Evolutionary conservation across 2,329 filamentous ascomycete species (phyloP).

Genomic region (Ilyonectria mors-panacis): DNA sequence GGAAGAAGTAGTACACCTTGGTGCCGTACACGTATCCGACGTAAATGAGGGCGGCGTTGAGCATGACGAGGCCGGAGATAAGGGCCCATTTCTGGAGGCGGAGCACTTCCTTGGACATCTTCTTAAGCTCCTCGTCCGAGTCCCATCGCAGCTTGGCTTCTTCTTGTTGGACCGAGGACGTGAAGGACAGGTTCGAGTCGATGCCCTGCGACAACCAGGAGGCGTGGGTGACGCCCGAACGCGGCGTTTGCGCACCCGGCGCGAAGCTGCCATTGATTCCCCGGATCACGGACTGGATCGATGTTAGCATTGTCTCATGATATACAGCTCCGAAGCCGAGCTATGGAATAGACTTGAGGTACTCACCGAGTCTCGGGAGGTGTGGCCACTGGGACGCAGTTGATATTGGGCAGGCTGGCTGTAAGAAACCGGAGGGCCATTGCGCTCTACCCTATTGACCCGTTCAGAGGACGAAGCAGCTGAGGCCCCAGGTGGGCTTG

Average conservation of each 20-base stretch:
- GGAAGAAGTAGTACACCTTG: slow-evolving; percentile 60
- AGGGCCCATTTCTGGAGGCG: slow-evolving; percentile 58
- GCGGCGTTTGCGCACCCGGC: slow-evolving; percentile 51
- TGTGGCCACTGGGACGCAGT: slow-evolving; percentile 31
- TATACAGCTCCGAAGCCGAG: neutral
- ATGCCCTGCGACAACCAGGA: slow-evolving; percentile 53
- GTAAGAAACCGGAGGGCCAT: slow-evolving; percentile 31
- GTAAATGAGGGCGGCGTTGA: slow-evolving; percentile 57
- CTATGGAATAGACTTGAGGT: neutral
- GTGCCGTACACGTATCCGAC: slow-evolving; percentile 54
- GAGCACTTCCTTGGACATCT: slow-evolving; percentile 55
- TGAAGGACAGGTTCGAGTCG: slow-evolving; percentile 54
- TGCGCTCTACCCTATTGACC: neutral
- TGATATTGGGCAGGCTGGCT: slow-evolving; percentile 32
- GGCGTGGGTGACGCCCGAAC: slow-evolving; percentile 48
- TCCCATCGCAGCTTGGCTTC: slow-evolving; percentile 59
- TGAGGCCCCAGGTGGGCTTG: slow-evolving; percentile 27
- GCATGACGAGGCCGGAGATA: slow-evolving; percentile 52
- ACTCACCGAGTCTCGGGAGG: slow-evolving; percentile 51
- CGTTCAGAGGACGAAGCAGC: slow-evolving; percentile 28
- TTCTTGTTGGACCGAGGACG: slow-evolving; percentile 55
- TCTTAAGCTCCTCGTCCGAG: slow-evolving; percentile 57
- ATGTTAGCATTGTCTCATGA: slow-evolving; percentile 13
- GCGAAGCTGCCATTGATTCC: slow-evolving; percentile 52
- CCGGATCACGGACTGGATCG: slow-evolving; percentile 51